Conservation (phyloP, 208 protist species). For the Herpetomonas tarakana region DNA sequence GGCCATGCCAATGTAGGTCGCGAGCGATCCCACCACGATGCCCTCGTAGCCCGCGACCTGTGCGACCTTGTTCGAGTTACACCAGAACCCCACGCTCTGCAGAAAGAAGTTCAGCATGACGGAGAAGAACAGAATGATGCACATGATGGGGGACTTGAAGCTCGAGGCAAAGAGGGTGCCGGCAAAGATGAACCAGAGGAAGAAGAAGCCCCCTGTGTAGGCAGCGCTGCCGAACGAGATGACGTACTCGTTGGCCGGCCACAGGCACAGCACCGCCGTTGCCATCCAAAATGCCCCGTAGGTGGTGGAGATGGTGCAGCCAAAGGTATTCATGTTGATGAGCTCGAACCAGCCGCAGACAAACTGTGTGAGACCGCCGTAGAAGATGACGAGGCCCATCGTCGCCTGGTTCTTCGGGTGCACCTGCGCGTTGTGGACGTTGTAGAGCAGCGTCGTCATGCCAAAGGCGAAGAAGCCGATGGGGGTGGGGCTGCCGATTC, state of each 20-base stretch:
- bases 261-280: slow-evolving; percentile 18
- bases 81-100: slow-evolving; percentile 14
- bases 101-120: slow-evolving; percentile 27
- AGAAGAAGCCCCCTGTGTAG: slow-evolving; percentile 37
- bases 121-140: slow-evolving; percentile 23
- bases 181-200: slow-evolving; percentile 34
- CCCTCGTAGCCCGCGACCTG: slow-evolving; percentile 39
- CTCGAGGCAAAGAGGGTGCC: slow-evolving; percentile 16
- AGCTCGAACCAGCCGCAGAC: slow-evolving; percentile 41
- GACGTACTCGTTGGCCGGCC: slow-evolving; percentile 3
- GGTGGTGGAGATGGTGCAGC: slow-evolving; percentile 30
- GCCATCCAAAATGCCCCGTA: slow-evolving; percentile 48
- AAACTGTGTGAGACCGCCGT: slow-evolving; percentile 34
- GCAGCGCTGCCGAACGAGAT: background rate
- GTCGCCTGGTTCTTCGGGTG: slow-evolving; percentile 25
- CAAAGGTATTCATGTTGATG: slow-evolving; percentile 34
- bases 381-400: slow-evolving; percentile 25
- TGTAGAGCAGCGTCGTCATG: slow-evolving; percentile 35
- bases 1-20: slow-evolving; percentile 34
- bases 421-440: slow-evolving; percentile 24
- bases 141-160: slow-evolving; percentile 17
- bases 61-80: slow-evolving; percentile 8
- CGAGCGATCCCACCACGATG: slow-evolving; percentile 24
- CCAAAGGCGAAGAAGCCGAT: slow-evolving; percentile 43
- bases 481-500: slow-evolving; percentile 28